These are phyloP conservation scores for Cystobasidium tubakii DNA, from an alignment of 768 basidiomycete species.

Conservation along the genomic window DNA sequence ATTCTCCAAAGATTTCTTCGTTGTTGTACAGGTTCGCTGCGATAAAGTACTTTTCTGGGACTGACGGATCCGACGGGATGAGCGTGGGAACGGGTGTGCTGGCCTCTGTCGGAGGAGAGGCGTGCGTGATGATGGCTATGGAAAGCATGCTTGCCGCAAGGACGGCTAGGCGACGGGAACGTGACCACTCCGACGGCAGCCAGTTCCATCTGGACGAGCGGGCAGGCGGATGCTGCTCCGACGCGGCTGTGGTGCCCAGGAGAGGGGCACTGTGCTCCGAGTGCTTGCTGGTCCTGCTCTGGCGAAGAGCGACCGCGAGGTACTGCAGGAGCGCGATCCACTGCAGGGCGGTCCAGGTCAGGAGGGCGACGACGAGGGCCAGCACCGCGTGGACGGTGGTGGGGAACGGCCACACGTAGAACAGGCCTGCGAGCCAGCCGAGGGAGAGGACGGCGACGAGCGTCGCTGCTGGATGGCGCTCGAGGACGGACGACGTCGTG, in stretches of 20 bases:
- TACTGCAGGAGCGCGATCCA: no score
- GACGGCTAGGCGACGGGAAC: neutral
- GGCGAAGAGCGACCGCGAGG: no score
- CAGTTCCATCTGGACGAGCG: no score
- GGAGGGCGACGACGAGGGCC: neutral
- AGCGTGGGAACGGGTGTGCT: neutral
- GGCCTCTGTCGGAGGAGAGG: neutral
- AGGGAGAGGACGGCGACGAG: neutral
- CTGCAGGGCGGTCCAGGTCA: slow-evolving; percentile 8
- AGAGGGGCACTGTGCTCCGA: no score
- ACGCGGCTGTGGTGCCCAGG: no score
- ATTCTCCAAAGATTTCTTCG: slow-evolving; percentile 1
- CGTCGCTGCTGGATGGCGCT: neutral
- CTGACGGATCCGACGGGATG: neutral
- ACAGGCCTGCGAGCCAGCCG: neutral
- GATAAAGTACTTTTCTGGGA: neutral
- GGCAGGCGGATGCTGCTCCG: no score
- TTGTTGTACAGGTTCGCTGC: slow-evolving; percentile 21
- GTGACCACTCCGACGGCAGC: neutral
- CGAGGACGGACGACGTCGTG: neutral
- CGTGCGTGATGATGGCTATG: neutral
- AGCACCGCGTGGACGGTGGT: neutral
- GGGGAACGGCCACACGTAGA: slow-evolving; percentile 1
- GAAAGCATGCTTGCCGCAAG: neutral
- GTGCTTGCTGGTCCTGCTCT: no score